Evolutionary conservation across 2,329 filamentous ascomycete species (phyloP).

Genomic region (Chaetothyriales sp.): DNA sequence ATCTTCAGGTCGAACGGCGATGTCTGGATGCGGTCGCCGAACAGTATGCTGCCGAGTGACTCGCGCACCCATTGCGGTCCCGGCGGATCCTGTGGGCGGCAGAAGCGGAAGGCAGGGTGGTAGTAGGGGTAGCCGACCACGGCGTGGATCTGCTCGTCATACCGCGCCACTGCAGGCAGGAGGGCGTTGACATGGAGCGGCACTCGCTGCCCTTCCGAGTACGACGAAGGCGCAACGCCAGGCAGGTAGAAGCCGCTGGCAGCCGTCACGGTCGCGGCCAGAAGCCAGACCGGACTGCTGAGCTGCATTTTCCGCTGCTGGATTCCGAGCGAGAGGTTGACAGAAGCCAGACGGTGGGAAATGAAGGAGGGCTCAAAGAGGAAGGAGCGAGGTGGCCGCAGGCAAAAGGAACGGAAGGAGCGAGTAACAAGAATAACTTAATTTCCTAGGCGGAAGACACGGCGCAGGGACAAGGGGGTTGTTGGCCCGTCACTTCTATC

Average conservation of each 20-base stretch:
- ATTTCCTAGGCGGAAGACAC: neutral
- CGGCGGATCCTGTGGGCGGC: slow-evolving; percentile 47
- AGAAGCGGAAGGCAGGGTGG: slow-evolving; percentile 74
- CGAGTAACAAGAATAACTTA: too few species aligned
- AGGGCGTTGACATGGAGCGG: slow-evolving; percentile 87
- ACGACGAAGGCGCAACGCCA: slow-evolving; percentile 86
- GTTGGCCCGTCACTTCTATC: neutral
- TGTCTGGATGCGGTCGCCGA: slow-evolving; percentile 94
- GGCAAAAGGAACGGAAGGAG: neutral
- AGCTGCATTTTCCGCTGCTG: neutral
- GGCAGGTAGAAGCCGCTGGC: slow-evolving; percentile 76
- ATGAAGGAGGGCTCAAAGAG: neutral
- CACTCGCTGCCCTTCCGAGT: slow-evolving; percentile 63
- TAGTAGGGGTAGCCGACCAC: slow-evolving; percentile 96
- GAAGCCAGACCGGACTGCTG: neutral
- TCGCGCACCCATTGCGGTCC: slow-evolving; percentile 70
- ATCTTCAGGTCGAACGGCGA: slow-evolving; percentile 84
- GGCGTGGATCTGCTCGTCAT: slow-evolving; percentile 73
- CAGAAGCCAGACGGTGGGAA: neutral
- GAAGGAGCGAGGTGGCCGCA: neutral
- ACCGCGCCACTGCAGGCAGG: slow-evolving; percentile 62
- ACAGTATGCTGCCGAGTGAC: slow-evolving; percentile 87
- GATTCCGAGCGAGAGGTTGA: neutral
- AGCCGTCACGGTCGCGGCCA: neutral
- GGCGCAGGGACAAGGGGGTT: neutral